Evolutionary conservation across 176 grass and related monocot genomes (phyloP), one percentile per base, ranked within the genome.

Genomic region (Carex scoparia): DNA sequence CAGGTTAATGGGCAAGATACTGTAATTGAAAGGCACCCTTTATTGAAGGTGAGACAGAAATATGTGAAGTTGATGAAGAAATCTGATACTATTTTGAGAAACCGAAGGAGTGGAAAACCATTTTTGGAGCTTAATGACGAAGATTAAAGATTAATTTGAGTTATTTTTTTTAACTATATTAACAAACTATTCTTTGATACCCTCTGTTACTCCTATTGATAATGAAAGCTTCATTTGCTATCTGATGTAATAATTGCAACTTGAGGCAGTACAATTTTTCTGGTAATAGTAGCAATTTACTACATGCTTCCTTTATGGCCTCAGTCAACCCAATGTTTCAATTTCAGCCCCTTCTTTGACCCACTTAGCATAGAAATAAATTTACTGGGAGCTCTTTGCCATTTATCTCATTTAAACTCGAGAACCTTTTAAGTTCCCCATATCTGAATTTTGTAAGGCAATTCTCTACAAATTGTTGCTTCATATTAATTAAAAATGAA

Each of bases 21-120:
- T 4, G 40, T 75, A 12, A 82, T 94, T 16, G 62, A 84, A 46
- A 86, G 68, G 32, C 94, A 97, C 61, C 94, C 91, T 1, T 84
- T 97, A 83, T 71, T 97, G 10, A 81, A 82, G 44, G 85, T 92
- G 80, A 86, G 85, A 71, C 89, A 88, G 67, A 87, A 90, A 44
- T 94, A 97, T 89, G 80, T 85, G 2, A 54, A 85, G 40, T 86
- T 97, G 86, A 97, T 97, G 86, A 84, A 86, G 31, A 35, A 90
- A 54, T 89, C 94, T n/a, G 16, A 54, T 27, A 49, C 84, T 37
- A 94, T 94, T 63, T 88, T 92, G 82, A 90, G 65, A 75, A 56
- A 84, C 5, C 83, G 75, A 0, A 53, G 90, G 13, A 85, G 88
- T 37, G 64, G 66, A 61, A 86, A 86, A 72, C 82, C 86, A 79